Percentiles rank a stretch among this genome's conserved stretches.
Conservation (phyloP, 306 rosid genomes). For the Argentina anserina region DNA sequence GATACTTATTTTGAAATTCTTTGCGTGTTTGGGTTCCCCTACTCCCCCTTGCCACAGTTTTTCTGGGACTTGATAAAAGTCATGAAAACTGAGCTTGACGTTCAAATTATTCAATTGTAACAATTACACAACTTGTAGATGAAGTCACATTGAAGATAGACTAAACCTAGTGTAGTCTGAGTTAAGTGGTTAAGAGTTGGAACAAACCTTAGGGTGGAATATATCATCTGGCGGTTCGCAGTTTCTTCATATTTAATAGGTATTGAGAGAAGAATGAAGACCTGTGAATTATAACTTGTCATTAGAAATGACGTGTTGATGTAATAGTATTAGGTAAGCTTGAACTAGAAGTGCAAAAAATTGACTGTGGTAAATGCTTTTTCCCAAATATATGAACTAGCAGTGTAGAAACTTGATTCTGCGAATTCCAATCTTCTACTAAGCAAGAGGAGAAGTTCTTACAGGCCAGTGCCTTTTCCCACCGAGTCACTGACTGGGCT, state of each 20-base stretch:
- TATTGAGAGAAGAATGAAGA: not conserved
- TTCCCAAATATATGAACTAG: not conserved
- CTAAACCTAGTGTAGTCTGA: not conserved
- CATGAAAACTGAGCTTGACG: not conserved
- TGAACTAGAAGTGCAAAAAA: not conserved
- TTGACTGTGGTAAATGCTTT: too few relatives aligned
- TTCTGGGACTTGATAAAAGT: not conserved
- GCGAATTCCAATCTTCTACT: not conserved
- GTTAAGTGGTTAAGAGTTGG: not conserved
- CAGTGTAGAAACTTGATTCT: not conserved
- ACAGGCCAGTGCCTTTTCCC: not conserved
- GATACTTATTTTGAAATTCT: too few relatives aligned
- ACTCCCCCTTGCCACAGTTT: too few relatives aligned
- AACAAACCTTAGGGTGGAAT: not conserved
- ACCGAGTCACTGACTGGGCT: too few relatives aligned
- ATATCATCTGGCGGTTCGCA: not conserved
- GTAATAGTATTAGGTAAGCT: not conserved
- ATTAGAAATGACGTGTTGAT: too few relatives aligned
- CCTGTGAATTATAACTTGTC: not conserved
- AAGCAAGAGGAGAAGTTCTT: not conserved
- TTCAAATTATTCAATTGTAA: not conserved
- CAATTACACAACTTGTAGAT: not conserved
- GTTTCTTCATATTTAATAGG: not conserved
- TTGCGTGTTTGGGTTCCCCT: not conserved
- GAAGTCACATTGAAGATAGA: not conserved